Evolutionary conservation across 768 basidiomycete species (phyloP), one percentile per base, ranked within the genome.

Genomic region (Termitomyces sp.): DNA sequence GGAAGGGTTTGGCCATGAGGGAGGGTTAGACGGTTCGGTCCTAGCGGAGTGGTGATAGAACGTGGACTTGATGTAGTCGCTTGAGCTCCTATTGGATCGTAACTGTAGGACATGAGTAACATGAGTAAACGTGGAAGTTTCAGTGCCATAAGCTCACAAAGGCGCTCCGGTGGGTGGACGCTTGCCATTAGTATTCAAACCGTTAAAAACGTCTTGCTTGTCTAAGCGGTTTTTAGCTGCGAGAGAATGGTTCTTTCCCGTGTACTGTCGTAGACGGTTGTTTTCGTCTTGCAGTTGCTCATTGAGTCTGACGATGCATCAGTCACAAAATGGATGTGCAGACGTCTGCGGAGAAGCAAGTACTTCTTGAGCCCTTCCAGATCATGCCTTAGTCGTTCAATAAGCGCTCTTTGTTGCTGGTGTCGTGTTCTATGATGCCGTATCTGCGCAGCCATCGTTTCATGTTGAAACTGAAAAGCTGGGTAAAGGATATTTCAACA

Each of bases 381-480:
- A 46, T 85, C 82, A 4, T 72, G 71, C 63, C 79, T 84, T 9
- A 84, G 66, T 11, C 79, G 77, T 24, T 86, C 82, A 18, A 86
- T 72, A 11, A 81, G 60, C 4, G 67, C 69, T 8, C 82, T 77
- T 52, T 83, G 81, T 63, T 88, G 84, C 33, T 80, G 68, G 61
- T 80, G 79, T 60, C 83, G 81, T 11, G 72, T 66, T 61, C 82
- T 84, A 65, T 86, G 87, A 60, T 82, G 80, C 45, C 82, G 79
- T 44, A 90, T 79, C 59, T 90, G 83, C 32, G 80, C 75, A 5
- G 84, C 84, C 71, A 92, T 80, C 11, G 82, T 81, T 62, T 90
- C 87, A 71, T 88, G 84, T 70, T 94, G 91, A 64, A 91, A 91
- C 90, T 92, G 62, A 20, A 52, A 46, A 32, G 43, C 22, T 36